Conservation (phyloP, 164 flowering plant species). For the Dillenia turbinata region DNA sequence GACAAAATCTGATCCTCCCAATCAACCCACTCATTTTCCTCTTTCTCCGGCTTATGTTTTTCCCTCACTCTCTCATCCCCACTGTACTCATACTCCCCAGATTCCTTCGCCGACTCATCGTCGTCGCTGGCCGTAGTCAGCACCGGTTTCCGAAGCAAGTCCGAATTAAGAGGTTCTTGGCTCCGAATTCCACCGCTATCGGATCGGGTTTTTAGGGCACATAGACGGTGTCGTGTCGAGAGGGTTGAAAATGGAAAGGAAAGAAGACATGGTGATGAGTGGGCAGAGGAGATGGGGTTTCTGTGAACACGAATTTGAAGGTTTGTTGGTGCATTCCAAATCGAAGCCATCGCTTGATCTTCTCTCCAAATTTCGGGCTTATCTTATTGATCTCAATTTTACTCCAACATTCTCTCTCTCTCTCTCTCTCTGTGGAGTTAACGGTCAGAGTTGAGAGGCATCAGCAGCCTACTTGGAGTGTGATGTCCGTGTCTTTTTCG, state of each 20-base stretch:
- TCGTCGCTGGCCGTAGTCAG: constrained; percentile 18
- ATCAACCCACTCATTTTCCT: constrained; percentile 44
- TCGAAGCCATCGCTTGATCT: constrained; percentile 24
- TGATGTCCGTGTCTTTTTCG: too few relatives aligned
- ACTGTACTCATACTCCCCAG: constrained; percentile 14
- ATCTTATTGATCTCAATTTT: too few relatives aligned
- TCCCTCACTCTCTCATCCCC: constrained; percentile 12
- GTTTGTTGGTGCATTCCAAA: constrained; percentile 11
- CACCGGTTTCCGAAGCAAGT: constrained; percentile 49
- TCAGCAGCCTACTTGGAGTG: too few relatives aligned
- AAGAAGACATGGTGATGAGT: neutral
- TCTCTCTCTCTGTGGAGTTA: too few relatives aligned
- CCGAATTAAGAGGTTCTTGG: constrained; percentile 29
- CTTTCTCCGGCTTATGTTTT: constrained; percentile 9
- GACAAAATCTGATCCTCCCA: constrained; percentile 93
- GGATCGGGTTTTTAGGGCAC: constrained; percentile 27
- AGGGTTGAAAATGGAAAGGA: constrained; percentile 13
- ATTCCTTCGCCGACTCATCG: constrained; percentile 3
- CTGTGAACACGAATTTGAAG: neutral
- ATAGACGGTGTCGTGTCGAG: constrained; percentile 13
- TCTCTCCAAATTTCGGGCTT: neutral
- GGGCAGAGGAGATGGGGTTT: constrained; percentile 7
- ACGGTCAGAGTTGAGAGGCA: too few relatives aligned
- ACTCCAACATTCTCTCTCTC: too few relatives aligned
- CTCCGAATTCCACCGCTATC: constrained; percentile 21